Base-by-base conservation (phyloP, 116 monocot species). In the Cymodocea nodosa region DNA sequence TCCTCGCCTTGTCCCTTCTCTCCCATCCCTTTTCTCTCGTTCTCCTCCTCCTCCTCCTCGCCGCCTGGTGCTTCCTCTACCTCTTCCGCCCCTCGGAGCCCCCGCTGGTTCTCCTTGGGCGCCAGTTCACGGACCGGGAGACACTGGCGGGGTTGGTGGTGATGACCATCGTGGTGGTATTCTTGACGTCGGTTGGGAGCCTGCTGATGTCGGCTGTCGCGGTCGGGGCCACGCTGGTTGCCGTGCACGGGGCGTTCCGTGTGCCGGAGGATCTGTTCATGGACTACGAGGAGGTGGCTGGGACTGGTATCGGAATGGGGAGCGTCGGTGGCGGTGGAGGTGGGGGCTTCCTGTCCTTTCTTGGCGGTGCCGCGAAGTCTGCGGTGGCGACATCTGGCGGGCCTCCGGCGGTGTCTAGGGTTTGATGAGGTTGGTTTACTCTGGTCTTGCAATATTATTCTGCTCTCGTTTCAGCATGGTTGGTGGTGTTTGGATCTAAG, bases 181-280 rank as follows among this genome's bases (percentile, higher is more conserved):
- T 86, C 74, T 68, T 93, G 54, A 84, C 89, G 18, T 89, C 93
- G 23, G 84, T 93, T 11, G 89, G 89, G 2, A 89, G 89, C 22
- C 66, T 89, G 59, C 68, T 93, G 24, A 89, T 93, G 68, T 89
- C 89, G 10, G 89, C 89, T 0, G 63, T 84, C 12, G 30, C 75
- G 34, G 80, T 80, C 64, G 89, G 86, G 3, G 85, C 77, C 22
- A 72, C 71, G n/a, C 60, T 89, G 56, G 82, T 93, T 6, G 73
- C 76, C 71, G 71, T 59, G 22, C 88, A 92, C 71, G 88, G 81
- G 4, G 88, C 92, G 0, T 79, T 85, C 79, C 75, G 92, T 18
- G 57, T 83, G 55, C 85, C 92, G 12, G 92, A 92, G 71, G 92
- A 92, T 57, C 57, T 68, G 58, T 68, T 57, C 58, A 40, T 68